Base-by-base conservation (phyloP, 2,329 filamentous ascomycete species). In the Neonectria neomacrospora region DNA sequence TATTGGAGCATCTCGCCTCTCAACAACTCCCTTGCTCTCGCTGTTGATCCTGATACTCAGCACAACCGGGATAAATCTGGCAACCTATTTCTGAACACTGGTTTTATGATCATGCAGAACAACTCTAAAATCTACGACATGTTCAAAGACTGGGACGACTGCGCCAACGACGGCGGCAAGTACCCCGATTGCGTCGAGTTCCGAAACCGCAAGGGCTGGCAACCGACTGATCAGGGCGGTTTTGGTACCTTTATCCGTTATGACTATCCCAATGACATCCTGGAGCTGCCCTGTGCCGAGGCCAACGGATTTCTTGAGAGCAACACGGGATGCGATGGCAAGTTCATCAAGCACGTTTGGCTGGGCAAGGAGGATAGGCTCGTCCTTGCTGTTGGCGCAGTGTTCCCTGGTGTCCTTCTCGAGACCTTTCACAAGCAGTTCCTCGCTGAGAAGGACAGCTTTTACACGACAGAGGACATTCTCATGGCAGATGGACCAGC, bases 21-120 rank as follows among this genome's bases (percentile, higher is more conserved):
- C 45, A 69, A 76, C 58, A 79, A 79, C 73, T 76, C 80, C n/a
- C 74, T 82, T 45, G 78, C 80, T 52, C 75, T 82, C 48, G 79
- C 80, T 28, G 65, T 76, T 37, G 80, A 82, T 37, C 80, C 80
- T 3, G 69, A 73, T 18, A 63, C 64, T 37, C 71, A 79, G 23
- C 69, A 69, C 68, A 82, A 82, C 72, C 71, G 74, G 57, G 80
- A 82, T 67, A 69, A 74, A 64, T 76, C 74, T 23, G 76, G 75
- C 58, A 78, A 77, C 54, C 66, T 76, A 66, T 82, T 79, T 77
- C 77, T 80, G 69, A 85, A 86, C 75, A 83, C 83, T 1, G 83
- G 83, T 16, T 85, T 86, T 76, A 83, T 86, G 72, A 74, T 85
- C 39, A 79, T 82, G 3, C 83, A 85, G 73, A 83, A 84, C 71